Evolutionary conservation across 108 stramenopile genomes (phyloP).

Genomic region (Pseudonitzschia pungens): DNA sequence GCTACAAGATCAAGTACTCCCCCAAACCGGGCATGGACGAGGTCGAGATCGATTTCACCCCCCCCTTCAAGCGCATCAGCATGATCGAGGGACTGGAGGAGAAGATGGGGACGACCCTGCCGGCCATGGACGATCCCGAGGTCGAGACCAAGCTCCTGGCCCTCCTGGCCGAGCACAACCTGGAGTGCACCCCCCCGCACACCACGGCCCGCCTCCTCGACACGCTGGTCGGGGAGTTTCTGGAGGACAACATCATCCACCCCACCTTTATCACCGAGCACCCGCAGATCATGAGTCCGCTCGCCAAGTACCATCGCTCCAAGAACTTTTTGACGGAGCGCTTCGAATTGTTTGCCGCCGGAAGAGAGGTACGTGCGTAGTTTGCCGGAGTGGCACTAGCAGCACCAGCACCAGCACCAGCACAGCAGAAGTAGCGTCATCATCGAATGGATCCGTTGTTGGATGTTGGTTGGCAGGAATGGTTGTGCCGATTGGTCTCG

Average conservation of each 20-base stretch:
- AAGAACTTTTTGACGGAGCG: conserved; percentile 95
- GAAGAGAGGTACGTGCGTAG: conserved; percentile 83
- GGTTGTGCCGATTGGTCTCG: neutral
- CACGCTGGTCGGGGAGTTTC: conserved; percentile 95
- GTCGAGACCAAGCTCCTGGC: conserved; percentile 72
- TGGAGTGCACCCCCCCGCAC: conserved; percentile 94
- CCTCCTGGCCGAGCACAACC: conserved; percentile 68
- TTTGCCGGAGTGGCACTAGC: neutral
- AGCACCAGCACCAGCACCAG: too few species aligned
- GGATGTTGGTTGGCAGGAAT: neutral
- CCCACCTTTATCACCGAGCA: conserved; percentile 94
- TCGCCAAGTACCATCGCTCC: conserved; percentile 97
- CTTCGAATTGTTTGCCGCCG: conserved; percentile 98
- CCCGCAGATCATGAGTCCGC: conserved; percentile 98
- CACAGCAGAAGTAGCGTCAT: too few species aligned
- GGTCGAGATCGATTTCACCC: conserved; percentile 95
- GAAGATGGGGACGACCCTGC: conserved; percentile 78
- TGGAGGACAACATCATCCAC: conserved; percentile 90
- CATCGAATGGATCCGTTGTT: neutral
- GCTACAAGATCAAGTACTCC: conserved; percentile 94
- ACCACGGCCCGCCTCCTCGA: conserved; percentile 96
- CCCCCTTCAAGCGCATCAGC: conserved; percentile 96
- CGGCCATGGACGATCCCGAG: conserved; percentile 87
- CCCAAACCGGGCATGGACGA: conserved; percentile 90
- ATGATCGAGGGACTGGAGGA: conserved; percentile 98